Percentiles rank a stretch among this genome's conserved stretches.
Conservation (phyloP, 768 basidiomycete genomes). For the Pulveroboletus ravenelii region DNA sequence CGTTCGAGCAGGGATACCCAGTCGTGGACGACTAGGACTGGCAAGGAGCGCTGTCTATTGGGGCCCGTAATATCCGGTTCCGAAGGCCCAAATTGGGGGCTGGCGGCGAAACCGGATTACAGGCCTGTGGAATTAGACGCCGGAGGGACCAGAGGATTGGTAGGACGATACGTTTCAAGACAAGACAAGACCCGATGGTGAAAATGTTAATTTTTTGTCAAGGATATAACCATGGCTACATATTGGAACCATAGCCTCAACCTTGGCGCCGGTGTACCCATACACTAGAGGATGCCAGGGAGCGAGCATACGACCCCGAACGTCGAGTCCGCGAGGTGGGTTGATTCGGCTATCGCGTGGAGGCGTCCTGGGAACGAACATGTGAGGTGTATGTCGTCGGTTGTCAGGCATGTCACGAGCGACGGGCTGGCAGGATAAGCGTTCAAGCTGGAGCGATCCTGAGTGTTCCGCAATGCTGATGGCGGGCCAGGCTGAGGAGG, state of each 20-base stretch:
- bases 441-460: too few relatives aligned
- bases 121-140: constrained; percentile 2
- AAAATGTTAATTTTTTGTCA: not conserved
- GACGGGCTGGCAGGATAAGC: too few relatives aligned
- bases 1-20: not conserved
- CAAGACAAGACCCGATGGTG: constrained; percentile 15
- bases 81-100: not conserved
- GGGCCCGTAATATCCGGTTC: not conserved
- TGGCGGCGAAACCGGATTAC: not conserved
- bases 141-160: not conserved
- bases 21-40: too few relatives aligned
- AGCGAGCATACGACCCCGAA: too few relatives aligned
- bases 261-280: not conserved
- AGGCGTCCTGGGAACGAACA: not conserved
- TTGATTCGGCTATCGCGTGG: not conserved
- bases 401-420: constrained; percentile 4
- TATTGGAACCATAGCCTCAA: not conserved
- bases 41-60: not conserved
- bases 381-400: constrained; percentile 10
- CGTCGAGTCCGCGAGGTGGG: too few relatives aligned
- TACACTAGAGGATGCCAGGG: too few relatives aligned
- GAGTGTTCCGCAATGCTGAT: not conserved
- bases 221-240: constrained; percentile 18
- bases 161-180: constrained; percentile 14
- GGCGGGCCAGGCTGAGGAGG: too few relatives aligned